Conservation (phyloP, 225 moss, liverwort and hornwort genomes). For the Bryum argenteum region DNA sequence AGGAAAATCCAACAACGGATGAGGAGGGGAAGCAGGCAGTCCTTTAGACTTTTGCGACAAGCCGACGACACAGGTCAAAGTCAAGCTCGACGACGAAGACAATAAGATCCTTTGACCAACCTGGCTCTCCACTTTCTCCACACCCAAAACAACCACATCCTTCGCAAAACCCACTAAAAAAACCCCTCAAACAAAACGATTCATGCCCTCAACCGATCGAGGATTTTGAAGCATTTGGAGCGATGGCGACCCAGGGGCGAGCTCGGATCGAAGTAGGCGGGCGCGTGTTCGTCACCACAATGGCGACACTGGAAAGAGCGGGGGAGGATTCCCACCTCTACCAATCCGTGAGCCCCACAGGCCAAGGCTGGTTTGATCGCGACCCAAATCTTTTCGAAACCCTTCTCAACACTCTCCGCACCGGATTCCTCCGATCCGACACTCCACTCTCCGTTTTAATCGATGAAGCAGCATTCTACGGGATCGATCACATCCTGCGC, state of each 20-base stretch:
- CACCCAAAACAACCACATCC: too few species aligned
- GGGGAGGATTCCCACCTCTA: slow-evolving; percentile 51
- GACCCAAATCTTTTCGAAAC: slow-evolving; percentile 65
- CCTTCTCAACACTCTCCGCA: slow-evolving; percentile 58
- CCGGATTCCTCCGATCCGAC: slow-evolving; percentile 36
- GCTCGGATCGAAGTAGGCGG: slow-evolving; percentile 82
- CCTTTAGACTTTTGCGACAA: too few species aligned
- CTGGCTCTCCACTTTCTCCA: too few species aligned
- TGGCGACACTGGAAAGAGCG: slow-evolving; percentile 61
- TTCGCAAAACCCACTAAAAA: too few species aligned
- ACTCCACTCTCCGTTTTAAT: slow-evolving; percentile 40
- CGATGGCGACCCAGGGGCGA: slow-evolving; percentile 54
- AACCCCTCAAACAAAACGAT: too few species aligned
- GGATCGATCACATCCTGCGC: slow-evolving; percentile 25
- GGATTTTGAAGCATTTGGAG: background rate
- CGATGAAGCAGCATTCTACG: slow-evolving; percentile 73
- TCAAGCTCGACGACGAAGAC: too few species aligned
- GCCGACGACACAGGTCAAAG: too few species aligned
- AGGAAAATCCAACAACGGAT: too few species aligned
- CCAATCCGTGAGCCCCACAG: slow-evolving; percentile 32
- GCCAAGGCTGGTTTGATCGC: slow-evolving; percentile 75
- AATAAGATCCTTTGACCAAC: too few species aligned
- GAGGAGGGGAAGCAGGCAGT: too few species aligned
- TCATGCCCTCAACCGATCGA: too few species aligned
- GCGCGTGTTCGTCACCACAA: slow-evolving; percentile 57